Evolutionary conservation across 129 eudicot genomes (phyloP).

Genomic region (Apium graveolens): DNA sequence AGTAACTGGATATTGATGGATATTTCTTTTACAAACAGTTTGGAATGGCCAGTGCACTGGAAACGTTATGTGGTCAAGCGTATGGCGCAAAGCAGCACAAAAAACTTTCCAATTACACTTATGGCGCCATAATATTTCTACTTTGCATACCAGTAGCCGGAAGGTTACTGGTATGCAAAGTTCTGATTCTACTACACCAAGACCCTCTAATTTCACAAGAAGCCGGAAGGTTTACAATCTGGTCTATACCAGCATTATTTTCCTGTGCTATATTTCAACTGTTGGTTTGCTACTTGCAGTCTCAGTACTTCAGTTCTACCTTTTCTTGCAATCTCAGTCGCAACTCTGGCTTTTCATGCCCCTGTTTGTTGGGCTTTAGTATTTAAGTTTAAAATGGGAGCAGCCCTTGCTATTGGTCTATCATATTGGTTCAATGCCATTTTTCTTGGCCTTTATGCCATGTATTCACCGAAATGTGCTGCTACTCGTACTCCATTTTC

Average conservation of each 20-base stretch:
- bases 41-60: slow-evolving; percentile 14
- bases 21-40: background rate
- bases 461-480: background rate
- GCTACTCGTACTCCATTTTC: background rate
- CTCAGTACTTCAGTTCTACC: slow-evolving; percentile 28
- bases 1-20: background rate
- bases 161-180: too few relatives aligned
- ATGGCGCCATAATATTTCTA: slow-evolving; percentile 22
- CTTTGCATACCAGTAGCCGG: slow-evolving; percentile 27
- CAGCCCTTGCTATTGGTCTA: slow-evolving; percentile 25
- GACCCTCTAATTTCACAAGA: slow-evolving; percentile 27
- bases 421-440: slow-evolving; percentile 29
- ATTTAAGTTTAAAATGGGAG: slow-evolving; percentile 25
- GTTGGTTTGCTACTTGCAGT: slow-evolving; percentile 26
- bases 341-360: slow-evolving; percentile 20
- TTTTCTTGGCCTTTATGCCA: slow-evolving; percentile 16
- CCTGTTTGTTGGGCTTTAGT: slow-evolving; percentile 31
- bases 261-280: slow-evolving; percentile 25
- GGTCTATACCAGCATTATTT: slow-evolving; percentile 28
- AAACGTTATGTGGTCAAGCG: slow-evolving; percentile 11
- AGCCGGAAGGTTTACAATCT: slow-evolving; percentile 23
- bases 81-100: slow-evolving; percentile 23
- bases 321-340: slow-evolving; percentile 24
- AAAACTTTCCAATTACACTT: slow-evolving; percentile 19
- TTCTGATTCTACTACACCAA: slow-evolving; percentile 25